A percentile compares a stretch with the other conserved stretches of the same genome.
phyloP scores from a whole-genome alignment of 257 asterid species.

The Echium plantagineum region DNA sequence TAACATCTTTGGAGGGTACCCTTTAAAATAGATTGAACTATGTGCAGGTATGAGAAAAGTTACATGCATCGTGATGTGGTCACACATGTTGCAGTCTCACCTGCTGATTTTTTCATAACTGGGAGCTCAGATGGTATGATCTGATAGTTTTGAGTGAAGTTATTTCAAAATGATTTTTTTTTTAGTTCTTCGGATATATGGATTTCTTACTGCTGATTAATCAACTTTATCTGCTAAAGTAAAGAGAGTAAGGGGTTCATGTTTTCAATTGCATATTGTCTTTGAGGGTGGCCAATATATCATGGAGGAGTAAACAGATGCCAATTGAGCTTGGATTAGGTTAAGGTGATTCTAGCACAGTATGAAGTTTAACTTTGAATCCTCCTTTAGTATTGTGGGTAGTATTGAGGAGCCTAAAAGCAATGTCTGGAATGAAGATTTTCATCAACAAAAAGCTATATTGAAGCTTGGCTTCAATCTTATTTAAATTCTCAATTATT shows the following conservation, averaged over 20 bases:
- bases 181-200: not conserved
- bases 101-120: conserved; percentile 85
- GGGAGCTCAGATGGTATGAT: conserved; percentile 87
- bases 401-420: too few relatives aligned
- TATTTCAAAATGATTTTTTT: not conserved
- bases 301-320: too few relatives aligned
- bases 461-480: too few relatives aligned
- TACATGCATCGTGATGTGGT: conserved; percentile 98
- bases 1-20: not conserved
- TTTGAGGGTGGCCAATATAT: not conserved
- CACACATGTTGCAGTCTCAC: conserved; percentile 90
- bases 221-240: not conserved
- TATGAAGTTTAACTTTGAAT: too few relatives aligned
- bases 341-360: too few relatives aligned
- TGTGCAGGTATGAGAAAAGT: conserved; percentile 90
- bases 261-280: not conserved
- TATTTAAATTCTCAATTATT: too few relatives aligned
- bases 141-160: not conserved
- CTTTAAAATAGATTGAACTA: not conserved
- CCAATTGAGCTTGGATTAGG: too few relatives aligned
- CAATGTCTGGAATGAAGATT: too few relatives aligned
- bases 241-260: not conserved
- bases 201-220: not conserved
- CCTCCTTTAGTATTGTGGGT: too few relatives aligned
- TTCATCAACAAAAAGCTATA: too few relatives aligned